Conservation (phyloP, 495 filamentous ascomycete genomes). For the Hyaloscypha finlandica region DNA sequence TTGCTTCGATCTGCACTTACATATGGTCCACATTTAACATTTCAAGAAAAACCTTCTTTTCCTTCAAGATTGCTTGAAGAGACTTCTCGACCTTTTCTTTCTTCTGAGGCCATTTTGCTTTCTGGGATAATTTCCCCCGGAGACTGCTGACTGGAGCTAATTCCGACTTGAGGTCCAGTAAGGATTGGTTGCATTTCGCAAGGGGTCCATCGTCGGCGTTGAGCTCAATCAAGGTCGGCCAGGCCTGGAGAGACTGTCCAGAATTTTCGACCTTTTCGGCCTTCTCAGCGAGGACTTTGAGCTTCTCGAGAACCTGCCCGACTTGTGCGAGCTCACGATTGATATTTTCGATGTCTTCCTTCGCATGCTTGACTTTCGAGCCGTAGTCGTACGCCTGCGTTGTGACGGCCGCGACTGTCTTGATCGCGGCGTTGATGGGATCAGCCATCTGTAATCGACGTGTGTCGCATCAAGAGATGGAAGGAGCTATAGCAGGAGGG, state of each 20-base stretch:
- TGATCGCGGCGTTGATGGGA: conserved; percentile 4
- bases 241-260: neutral
- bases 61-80: neutral
- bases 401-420: neutral
- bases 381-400: neutral
- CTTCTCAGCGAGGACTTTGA: no score
- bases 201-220: neutral
- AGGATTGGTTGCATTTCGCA: neutral
- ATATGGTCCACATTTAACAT: neutral
- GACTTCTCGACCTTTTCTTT: neutral
- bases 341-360: neutral
- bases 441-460: neutral
- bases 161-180: neutral
- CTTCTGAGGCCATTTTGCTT: neutral
- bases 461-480: no score
- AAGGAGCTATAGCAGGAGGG: no score
- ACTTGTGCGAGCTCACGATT: neutral
- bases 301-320: no score
- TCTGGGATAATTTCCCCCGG: no score
- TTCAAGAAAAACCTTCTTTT: neutral
- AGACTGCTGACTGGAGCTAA: neutral
- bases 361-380: neutral
- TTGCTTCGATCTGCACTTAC: neutral
- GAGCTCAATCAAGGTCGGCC: neutral
- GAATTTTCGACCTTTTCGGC: no score